phyloP scores from a whole-genome alignment of 768 basidiomycete species.

The Neoboletus brunneissimus region DNA sequence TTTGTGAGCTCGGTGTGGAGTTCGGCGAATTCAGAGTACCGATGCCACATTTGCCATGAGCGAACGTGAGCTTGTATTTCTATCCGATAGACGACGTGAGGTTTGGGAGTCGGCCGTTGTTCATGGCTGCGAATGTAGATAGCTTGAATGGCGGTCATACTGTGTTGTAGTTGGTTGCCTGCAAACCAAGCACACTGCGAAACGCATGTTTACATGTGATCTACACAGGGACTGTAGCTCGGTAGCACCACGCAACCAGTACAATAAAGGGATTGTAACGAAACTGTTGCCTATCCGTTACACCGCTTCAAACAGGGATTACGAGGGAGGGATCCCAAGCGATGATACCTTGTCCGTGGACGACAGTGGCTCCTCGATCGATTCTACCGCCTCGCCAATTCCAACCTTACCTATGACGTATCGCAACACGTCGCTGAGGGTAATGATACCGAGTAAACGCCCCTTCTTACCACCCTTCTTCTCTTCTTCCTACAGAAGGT shows the following conservation, averaged over 20 bases:
- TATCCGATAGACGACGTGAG: slow-evolving; percentile 81
- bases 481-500: slow-evolving; percentile 67
- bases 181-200: not conserved
- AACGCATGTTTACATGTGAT: slow-evolving; percentile 14
- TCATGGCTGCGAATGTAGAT: slow-evolving; percentile 69
- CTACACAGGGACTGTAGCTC: slow-evolving; percentile 10
- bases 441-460: slow-evolving; percentile 80
- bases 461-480: slow-evolving; percentile 78
- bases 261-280: not conserved
- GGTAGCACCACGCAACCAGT: slow-evolving; percentile 1
- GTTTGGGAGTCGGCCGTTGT: slow-evolving; percentile 64
- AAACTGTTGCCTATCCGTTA: not conserved
- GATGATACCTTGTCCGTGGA: slow-evolving; percentile 13
- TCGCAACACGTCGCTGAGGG: slow-evolving; percentile 82
- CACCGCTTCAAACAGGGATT: not conserved
- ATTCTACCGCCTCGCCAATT: slow-evolving; percentile 45
- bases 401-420: slow-evolving; percentile 72
- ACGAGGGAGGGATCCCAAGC: slow-evolving; percentile 19
- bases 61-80: slow-evolving; percentile 84
- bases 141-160: slow-evolving; percentile 75
- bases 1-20: slow-evolving; percentile 79
- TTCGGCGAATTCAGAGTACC: slow-evolving; percentile 93
- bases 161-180: slow-evolving; percentile 3
- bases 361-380: slow-evolving; percentile 27
- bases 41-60: slow-evolving; percentile 91